Conservation (phyloP, 257 asterid genomes). For the Solanum tarapatanum region DNA sequence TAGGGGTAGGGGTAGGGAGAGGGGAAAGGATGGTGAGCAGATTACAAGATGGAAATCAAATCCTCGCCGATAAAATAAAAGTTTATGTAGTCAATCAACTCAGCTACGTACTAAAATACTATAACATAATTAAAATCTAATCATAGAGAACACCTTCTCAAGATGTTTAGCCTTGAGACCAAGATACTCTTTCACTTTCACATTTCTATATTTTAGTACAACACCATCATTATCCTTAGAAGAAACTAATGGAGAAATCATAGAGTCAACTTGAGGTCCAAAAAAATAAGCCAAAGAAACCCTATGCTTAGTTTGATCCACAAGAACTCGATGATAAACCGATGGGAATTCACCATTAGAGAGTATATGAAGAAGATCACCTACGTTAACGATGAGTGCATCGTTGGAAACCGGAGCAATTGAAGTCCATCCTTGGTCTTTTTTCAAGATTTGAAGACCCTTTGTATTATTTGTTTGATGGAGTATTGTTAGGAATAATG, state of each 20-base stretch:
- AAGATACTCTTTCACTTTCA: constrained; percentile 46
- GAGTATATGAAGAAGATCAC: not conserved
- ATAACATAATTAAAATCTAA: constrained; percentile 4
- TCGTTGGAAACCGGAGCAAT: not conserved
- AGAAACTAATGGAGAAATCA: constrained; percentile 27
- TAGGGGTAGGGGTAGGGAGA: not conserved
- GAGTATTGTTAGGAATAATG: not conserved
- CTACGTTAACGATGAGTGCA: not conserved
- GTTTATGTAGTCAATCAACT: not conserved
- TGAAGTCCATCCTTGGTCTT: not conserved
- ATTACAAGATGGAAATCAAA: no score
- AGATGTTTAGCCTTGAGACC: constrained; percentile 45
- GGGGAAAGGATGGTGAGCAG: not conserved
- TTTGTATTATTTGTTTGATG: not conserved
- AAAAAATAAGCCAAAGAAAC: constrained; percentile 26
- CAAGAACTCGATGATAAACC: not conserved
- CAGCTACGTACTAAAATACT: not conserved
- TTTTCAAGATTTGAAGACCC: not conserved
- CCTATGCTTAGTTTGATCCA: not conserved
- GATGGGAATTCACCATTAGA: not conserved
- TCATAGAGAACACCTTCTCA: constrained; percentile 34
- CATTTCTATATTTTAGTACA: constrained; percentile 26
- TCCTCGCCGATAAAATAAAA: not conserved
- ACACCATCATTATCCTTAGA: not conserved
- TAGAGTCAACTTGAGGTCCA: not conserved